Evolutionary conservation across 257 asterid species (phyloP).

Genomic region (Osmanthus fragrans): DNA sequence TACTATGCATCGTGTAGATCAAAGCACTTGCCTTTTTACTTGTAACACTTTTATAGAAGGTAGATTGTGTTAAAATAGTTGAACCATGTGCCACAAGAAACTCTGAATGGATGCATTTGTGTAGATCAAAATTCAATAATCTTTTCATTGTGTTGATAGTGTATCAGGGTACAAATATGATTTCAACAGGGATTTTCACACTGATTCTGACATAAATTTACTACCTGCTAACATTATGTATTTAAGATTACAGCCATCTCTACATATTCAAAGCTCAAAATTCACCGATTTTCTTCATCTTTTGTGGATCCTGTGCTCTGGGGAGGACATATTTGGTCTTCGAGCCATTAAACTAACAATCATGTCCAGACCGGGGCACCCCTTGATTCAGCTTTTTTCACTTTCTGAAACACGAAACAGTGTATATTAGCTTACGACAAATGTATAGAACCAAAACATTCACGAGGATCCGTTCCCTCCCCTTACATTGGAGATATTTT

Average conservation of each 20-base stretch:
- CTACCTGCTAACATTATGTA: not conserved
- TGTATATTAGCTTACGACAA: not conserved
- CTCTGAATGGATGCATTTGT: too few relatives aligned
- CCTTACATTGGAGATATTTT: slow-evolving; percentile 38
- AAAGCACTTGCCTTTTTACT: too few relatives aligned
- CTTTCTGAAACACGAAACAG: slow-evolving; percentile 21
- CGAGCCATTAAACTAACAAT: not conserved
- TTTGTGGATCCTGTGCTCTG: not conserved
- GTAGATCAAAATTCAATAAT: too few relatives aligned
- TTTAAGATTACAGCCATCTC: not conserved
- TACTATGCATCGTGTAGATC: not conserved
- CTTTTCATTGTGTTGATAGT: too few relatives aligned
- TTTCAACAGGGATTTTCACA: not conserved
- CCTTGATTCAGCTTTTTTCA: not conserved
- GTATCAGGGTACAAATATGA: not conserved
- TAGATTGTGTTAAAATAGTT: too few relatives aligned
- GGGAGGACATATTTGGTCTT: not conserved
- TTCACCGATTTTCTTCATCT: too few relatives aligned
- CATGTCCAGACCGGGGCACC: not conserved
- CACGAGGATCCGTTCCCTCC: not conserved
- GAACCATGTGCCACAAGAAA: too few relatives aligned
- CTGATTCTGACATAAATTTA: too few relatives aligned
- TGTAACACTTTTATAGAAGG: too few relatives aligned
- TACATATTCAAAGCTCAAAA: not conserved
- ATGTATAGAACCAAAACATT: slow-evolving; percentile 1